Percentiles rank a stretch among this genome's conserved stretches.
Evolutionary conservation across 129 eudicot species (phyloP).

Genomic region (Mikania micrantha): DNA sequence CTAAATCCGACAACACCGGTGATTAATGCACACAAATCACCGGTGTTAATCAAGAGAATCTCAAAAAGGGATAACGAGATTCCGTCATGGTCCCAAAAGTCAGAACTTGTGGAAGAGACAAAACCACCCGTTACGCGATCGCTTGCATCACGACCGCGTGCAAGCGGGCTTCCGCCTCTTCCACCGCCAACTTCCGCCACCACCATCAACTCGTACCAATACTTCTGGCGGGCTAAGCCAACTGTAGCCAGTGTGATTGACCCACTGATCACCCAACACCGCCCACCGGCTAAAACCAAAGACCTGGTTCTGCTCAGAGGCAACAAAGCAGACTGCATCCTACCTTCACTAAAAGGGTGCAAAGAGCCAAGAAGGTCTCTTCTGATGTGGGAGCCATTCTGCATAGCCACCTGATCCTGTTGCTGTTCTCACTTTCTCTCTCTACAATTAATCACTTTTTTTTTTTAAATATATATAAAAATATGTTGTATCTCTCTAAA

Average conservation of each 20-base stretch:
- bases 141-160: conserved; percentile 39
- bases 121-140: conserved; percentile 18
- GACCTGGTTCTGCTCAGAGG: conserved; percentile 46
- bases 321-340: conserved; percentile 38
- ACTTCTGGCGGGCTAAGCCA: conserved; percentile 69
- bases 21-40: conserved; percentile 39
- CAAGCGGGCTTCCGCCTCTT: conserved; percentile 32
- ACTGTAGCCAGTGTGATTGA: conserved; percentile 24
- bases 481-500: conserved; percentile 32
- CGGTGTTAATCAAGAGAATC: conserved; percentile 36
- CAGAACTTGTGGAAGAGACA: conserved; percentile 12
- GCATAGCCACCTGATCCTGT: conserved; percentile 86
- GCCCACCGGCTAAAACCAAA: conserved; percentile 35
- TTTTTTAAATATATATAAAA: no score
- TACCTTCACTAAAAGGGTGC: conserved; percentile 53
- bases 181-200: conserved; percentile 26
- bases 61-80: conserved; percentile 32
- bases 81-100: conserved; percentile 36
- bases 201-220: conserved; percentile 58
- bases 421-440: neutral
- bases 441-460: neutral
- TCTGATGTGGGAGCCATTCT: conserved; percentile 65
- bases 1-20: conserved; percentile 20
- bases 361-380: conserved; percentile 56
- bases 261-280: conserved; percentile 24